phyloP scores from a whole-genome alignment of 257 asterid genomes.

The Solanum piurae region DNA sequence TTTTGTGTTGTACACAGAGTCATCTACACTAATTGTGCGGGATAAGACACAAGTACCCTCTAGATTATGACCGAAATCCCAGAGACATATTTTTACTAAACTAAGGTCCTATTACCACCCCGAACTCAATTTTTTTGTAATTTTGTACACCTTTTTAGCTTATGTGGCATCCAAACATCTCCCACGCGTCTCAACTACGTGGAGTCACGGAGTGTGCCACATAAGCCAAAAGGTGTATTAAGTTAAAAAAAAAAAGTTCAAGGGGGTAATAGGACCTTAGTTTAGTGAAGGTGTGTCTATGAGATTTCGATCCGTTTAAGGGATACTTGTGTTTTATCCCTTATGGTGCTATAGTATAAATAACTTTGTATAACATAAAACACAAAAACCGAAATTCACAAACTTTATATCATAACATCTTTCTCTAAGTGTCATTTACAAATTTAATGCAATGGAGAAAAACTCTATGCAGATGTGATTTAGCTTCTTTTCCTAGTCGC shows the following conservation, averaged over 20 bases:
- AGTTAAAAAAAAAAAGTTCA: background rate
- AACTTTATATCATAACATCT: background rate
- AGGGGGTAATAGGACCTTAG: background rate
- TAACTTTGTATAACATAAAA: background rate
- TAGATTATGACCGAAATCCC: no score
- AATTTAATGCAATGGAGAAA: background rate
- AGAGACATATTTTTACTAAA: no score
- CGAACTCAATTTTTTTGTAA: no score
- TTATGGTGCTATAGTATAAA: background rate
- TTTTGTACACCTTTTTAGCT: no score
- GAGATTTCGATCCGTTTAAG: no score
- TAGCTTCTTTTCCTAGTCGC: background rate
- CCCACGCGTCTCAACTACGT: no score
- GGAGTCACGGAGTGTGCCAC: no score
- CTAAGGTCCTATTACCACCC: no score
- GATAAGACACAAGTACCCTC: no score
- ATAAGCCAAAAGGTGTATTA: background rate
- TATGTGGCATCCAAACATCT: no score
- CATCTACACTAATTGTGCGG: no score
- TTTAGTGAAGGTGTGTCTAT: background rate
- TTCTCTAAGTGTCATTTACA: background rate
- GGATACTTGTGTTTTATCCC: background rate
- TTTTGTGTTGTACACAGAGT: no score
- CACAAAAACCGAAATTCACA: background rate
- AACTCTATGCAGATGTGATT: background rate